Conservation (phyloP, 495 filamentous ascomycete genomes). For the Hypoxylon crocopeplum region DNA sequence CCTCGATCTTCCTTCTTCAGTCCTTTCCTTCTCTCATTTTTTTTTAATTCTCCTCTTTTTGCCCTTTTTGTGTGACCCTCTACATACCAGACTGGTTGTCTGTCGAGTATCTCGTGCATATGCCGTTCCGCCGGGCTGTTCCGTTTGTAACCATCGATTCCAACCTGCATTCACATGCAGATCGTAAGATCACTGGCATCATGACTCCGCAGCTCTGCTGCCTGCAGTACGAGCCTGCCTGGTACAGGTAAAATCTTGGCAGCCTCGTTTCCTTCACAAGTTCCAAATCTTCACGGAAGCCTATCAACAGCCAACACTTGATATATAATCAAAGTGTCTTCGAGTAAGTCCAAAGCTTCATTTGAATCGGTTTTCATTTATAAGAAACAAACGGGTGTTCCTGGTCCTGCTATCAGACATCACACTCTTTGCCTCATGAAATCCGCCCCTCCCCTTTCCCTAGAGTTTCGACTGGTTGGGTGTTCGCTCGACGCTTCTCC, state of each 20-base stretch:
- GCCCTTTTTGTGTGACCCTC: slow-evolving; percentile 1
- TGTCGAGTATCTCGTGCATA: background rate
- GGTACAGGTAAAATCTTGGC: slow-evolving; percentile 1
- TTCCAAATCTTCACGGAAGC: background rate
- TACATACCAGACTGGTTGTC: background rate
- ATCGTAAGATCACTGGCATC: slow-evolving; percentile 21
- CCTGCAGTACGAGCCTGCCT: background rate
- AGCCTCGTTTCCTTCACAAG: background rate
- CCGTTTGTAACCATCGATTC: slow-evolving; percentile 11
- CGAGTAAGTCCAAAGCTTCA: slow-evolving; percentile 18
- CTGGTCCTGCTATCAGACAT: slow-evolving; percentile 28
- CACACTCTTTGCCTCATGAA: slow-evolving; percentile 29
- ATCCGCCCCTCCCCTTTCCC: background rate
- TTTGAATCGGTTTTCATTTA: slow-evolving; percentile 34
- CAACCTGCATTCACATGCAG: slow-evolving; percentile 23
- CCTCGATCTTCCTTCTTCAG: slow-evolving; percentile 13
- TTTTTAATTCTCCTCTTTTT: slow-evolving; percentile 2
- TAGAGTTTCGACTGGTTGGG: slow-evolving; percentile 39
- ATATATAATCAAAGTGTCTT: background rate
- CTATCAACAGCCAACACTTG: slow-evolving; percentile 3
- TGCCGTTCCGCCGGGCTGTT: slow-evolving; percentile 3
- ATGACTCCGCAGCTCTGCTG: slow-evolving; percentile 24
- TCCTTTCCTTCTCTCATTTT: slow-evolving; percentile 4
- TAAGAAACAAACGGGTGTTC: slow-evolving; percentile 40
- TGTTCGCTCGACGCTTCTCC: slow-evolving; percentile 65